Evolutionary conservation across 352 stramenopile species (phyloP), one percentile per base, ranked within the genome.

Genomic region (Globisporangium parvum): DNA sequence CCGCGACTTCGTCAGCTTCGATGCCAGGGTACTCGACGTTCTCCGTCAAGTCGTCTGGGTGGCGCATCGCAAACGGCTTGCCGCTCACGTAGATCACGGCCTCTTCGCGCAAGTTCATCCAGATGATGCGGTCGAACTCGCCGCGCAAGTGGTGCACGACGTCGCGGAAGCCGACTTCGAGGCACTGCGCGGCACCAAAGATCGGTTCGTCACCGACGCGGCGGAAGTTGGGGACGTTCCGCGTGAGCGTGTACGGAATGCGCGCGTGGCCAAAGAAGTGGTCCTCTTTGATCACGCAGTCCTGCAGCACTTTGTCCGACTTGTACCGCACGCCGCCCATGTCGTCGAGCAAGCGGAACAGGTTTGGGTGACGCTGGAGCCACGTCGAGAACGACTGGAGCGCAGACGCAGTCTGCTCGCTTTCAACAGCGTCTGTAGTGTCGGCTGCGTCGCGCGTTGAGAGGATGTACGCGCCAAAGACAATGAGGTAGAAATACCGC

Each of bases 21-120:
- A 97, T 96, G 23, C 84, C 85, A 3, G 86, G 85, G 31, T 93
- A 96, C 51, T 92, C 82, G 51, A 96, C 73, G 37, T 96, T 97
- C 23, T 90, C 71, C 63, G 93, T 86, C 35, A 95, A 55, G 57
- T 93, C 77, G 31, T 89, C 75, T 11, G 71, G 67, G 45, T 93
- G 79, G 4, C 88, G 88, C 46, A 96, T 73, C 48, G 89, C 88
- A 57, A 92, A 97, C 5, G 88, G 88, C 47, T 80, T 75, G 5
- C 85, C 87, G 41, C 67, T 77, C 15, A 96, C 88, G 63, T 95
- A 97, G n/a, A 96, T 77, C 12, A 97, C 75, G n/a, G 86, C 86
- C 69, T 96, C 88, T 65, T 96, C 87, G 4, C 88, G 82, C 48
- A 97, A 63, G 48, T 97, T 97, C 62, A 95, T 92, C 87, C 87